Percentiles rank a stretch among this genome's conserved stretches.
These are phyloP conservation scores for Mycena epipterygia DNA, from an alignment of 768 basidiomycete species.

Conservation along the genomic window DNA sequence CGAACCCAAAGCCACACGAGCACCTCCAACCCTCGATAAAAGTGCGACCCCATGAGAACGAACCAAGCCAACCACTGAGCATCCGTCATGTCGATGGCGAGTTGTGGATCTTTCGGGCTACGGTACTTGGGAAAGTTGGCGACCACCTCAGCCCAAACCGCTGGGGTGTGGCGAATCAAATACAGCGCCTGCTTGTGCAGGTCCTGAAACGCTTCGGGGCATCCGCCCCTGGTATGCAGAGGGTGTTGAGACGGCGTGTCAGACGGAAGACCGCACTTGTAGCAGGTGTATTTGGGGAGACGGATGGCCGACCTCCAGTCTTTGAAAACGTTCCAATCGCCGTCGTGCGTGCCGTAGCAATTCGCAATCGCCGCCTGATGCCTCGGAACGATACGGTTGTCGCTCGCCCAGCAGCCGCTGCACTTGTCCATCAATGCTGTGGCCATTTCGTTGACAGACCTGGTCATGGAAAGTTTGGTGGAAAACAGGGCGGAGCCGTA, in stretches of 20 bases:
- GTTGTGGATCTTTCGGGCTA: no score
- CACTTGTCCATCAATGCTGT: not conserved
- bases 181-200: not conserved
- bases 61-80: no score
- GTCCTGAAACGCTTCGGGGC: not conserved
- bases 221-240: not conserved
- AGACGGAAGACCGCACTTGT: not conserved
- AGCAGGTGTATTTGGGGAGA: not conserved
- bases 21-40: no score
- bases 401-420: not conserved
- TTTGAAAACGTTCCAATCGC: not conserved
- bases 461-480: not conserved
- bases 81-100: no score
- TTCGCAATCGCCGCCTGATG: not conserved
- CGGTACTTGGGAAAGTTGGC: no score
- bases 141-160: not conserved
- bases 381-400: not conserved
- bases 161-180: not conserved
- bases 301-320: not conserved
- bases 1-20: no score
- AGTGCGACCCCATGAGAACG: no score
- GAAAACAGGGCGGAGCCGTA: not conserved
- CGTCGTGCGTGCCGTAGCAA: not conserved
- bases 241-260: not conserved
- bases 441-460: not conserved